Evolutionary conservation across 352 stramenopile genomes (phyloP).

Genomic region (Phytophthora pseudosyringae): DNA sequence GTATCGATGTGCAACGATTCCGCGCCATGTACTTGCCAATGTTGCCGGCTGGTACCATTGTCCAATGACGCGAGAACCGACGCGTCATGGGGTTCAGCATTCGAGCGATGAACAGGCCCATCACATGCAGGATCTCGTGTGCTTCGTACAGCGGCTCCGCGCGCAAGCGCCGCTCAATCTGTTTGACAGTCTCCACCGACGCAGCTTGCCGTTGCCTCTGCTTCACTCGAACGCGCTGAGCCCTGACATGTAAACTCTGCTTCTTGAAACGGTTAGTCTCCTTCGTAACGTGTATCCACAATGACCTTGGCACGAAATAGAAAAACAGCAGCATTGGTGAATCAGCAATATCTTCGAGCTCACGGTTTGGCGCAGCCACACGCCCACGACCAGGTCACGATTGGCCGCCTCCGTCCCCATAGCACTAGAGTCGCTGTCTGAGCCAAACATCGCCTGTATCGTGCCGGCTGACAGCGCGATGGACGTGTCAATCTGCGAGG

Average conservation of each 20-base stretch:
- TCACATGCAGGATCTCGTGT: not conserved
- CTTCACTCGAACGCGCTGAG: not conserved
- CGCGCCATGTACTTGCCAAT: conserved; percentile 27
- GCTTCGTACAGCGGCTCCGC: not conserved
- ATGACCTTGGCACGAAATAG: too few relatives aligned
- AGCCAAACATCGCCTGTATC: too few relatives aligned
- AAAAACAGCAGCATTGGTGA: conserved; percentile 28
- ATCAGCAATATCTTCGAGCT: not conserved
- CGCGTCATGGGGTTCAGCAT: not conserved
- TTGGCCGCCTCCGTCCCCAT: too few relatives aligned
- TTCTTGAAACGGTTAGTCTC: conserved; percentile 32
- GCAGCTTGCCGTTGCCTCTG: not conserved
- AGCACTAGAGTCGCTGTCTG: too few relatives aligned
- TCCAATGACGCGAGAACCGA: not conserved
- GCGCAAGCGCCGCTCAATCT: not conserved
- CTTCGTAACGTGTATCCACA: conserved; percentile 4
- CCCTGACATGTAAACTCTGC: not conserved
- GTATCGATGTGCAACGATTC: conserved; percentile 18
- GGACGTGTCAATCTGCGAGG: not conserved
- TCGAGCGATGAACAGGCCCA: not conserved
- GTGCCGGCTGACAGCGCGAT: not conserved
- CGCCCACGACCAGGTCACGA: too few relatives aligned
- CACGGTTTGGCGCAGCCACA: not conserved
- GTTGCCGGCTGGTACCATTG: conserved; percentile 1
- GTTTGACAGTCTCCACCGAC: not conserved